These are phyloP conservation scores for Aspergillus sp. DNA, from an alignment of 2,329 filamentous ascomycete genomes.

Conservation along the genomic window DNA sequence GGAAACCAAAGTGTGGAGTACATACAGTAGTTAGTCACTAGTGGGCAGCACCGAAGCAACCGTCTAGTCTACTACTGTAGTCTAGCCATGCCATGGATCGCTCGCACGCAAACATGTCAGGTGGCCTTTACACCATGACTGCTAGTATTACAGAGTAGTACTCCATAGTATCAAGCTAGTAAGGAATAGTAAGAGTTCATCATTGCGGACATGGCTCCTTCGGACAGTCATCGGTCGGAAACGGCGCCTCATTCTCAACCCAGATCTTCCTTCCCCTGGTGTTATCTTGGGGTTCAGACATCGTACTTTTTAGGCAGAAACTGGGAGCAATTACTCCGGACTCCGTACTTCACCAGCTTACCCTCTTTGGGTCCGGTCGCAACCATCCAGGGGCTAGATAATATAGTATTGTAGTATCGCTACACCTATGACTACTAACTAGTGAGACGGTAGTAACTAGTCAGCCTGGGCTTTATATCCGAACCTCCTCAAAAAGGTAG, in stretches of 20 bases:
- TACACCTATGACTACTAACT: too few species aligned
- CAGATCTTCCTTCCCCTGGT: background rate
- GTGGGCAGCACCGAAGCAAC: background rate
- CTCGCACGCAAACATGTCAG: background rate
- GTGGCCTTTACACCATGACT: background rate
- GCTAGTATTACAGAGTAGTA: too few species aligned
- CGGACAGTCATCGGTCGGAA: background rate
- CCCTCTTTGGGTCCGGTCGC: background rate
- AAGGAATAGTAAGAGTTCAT: too few species aligned
- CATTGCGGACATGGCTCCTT: too few species aligned
- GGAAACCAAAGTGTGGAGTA: constrained; percentile 9
- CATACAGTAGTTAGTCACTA: background rate
- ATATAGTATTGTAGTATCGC: too few species aligned
- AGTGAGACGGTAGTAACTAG: background rate
- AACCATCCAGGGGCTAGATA: background rate
- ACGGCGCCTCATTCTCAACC: background rate
- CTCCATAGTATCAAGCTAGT: too few species aligned
- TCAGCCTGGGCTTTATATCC: background rate
- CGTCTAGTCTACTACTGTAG: background rate
- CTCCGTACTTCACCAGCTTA: background rate
- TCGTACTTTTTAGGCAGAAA: background rate
- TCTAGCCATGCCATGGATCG: background rate
- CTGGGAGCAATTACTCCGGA: background rate
- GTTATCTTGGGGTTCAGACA: background rate
- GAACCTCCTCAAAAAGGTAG: background rate